Evolutionary conservation across 2,329 filamentous ascomycete species (phyloP).

Genomic region (Neofusicoccum ribis): DNA sequence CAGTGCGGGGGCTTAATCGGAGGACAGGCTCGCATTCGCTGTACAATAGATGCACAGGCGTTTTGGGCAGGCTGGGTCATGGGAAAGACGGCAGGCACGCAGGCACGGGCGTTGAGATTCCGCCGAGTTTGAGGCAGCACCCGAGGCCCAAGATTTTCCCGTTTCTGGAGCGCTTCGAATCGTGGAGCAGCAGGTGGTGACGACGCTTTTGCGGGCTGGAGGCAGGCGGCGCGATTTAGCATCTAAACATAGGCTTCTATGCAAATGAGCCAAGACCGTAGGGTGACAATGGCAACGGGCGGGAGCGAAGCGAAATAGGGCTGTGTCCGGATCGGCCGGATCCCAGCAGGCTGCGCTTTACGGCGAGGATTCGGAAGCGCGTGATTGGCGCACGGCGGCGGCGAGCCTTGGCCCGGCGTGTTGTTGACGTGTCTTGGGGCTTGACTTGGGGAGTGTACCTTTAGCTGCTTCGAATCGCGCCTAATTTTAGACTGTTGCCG

Average conservation of each 20-base stretch:
- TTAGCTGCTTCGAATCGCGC: slow-evolving; percentile 10
- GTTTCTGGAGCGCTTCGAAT: background rate
- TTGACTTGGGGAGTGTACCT: background rate
- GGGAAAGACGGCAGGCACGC: background rate
- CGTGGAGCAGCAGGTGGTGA: background rate
- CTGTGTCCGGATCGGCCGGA: slow-evolving; percentile 9
- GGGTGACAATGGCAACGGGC: background rate
- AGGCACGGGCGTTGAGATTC: slow-evolving; percentile 4
- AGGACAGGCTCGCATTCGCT: background rate
- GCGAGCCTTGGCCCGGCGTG: background rate
- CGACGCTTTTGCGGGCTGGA: background rate
- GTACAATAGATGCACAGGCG: slow-evolving; percentile 17
- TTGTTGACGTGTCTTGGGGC: slow-evolving; percentile 5
- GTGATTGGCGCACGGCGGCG: background rate
- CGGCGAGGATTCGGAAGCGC: background rate
- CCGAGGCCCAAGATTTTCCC: background rate
- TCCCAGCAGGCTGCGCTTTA: background rate
- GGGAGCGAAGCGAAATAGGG: background rate
- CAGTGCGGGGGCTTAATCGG: slow-evolving; percentile 1
- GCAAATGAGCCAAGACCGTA: background rate
- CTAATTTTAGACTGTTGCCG: slow-evolving; percentile 4
- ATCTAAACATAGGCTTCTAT: slow-evolving; percentile 6
- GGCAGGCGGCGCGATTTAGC: background rate
- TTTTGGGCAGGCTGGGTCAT: background rate
- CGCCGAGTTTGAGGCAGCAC: background rate